A percentile compares a stretch with the other conserved stretches of the same genome.
phyloP scores from a whole-genome alignment of 2,329 filamentous ascomycete species.

The Fusarium xylarioides region DNA sequence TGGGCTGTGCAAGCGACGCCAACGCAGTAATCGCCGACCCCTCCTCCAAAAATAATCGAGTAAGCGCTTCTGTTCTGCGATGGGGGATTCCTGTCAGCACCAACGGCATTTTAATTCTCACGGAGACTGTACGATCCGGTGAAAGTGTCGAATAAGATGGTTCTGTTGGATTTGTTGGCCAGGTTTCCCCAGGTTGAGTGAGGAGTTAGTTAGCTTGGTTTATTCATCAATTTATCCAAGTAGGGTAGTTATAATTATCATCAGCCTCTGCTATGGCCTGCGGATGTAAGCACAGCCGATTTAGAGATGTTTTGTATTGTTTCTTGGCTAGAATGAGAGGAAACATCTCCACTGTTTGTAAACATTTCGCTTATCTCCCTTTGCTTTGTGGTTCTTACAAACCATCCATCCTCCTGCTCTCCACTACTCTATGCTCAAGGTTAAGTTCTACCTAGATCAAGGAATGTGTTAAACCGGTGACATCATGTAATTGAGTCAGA shows the following conservation, averaged over 20 bases:
- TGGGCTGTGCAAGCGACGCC: slow-evolving; percentile 27
- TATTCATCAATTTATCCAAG: neutral
- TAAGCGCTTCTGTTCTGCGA: slow-evolving; percentile 22
- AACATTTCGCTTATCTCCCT: neutral
- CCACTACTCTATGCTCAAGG: too few relatives aligned
- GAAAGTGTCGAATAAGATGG: neutral
- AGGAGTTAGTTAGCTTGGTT: neutral
- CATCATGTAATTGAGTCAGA: too few relatives aligned
- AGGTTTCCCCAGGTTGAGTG: neutral
- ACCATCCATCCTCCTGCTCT: too few relatives aligned
- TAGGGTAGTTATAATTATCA: neutral
- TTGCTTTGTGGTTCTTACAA: neutral
- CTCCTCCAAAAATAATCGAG: slow-evolving; percentile 25
- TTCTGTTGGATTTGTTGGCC: neutral
- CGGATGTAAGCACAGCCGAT: neutral
- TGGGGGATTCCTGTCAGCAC: slow-evolving; percentile 16
- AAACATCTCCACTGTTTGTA: neutral
- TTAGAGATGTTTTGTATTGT: neutral
- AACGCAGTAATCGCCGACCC: slow-evolving; percentile 6
- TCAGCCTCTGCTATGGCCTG: neutral
- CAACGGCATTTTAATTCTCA: neutral
- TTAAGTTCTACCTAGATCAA: too few relatives aligned
- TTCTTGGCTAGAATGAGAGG: slow-evolving; percentile 4
- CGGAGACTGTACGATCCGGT: slow-evolving; percentile 20
- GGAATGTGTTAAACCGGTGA: too few relatives aligned